Conservation (phyloP, 176 grass and related monocot genomes). For the Areca catechu region DNA sequence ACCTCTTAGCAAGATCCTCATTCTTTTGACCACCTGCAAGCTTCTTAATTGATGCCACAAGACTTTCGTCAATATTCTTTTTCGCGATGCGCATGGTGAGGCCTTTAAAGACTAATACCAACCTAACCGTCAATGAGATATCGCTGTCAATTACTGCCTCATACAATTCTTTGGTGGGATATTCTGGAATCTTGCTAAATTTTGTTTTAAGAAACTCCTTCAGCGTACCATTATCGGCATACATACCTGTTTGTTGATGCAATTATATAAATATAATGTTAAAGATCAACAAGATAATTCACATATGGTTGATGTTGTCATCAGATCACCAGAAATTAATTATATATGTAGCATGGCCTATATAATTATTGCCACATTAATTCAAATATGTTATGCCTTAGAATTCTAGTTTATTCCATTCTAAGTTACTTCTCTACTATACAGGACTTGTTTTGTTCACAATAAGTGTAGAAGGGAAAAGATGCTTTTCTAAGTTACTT, state of each 20-base stretch:
- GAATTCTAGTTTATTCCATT: too few relatives aligned
- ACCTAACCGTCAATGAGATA: constrained; percentile 18
- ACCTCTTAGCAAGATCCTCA: constrained; percentile 20
- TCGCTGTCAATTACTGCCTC: constrained; percentile 28
- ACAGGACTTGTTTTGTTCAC: too few relatives aligned
- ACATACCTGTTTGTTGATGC: constrained; percentile 20
- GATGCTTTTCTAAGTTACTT: too few relatives aligned
- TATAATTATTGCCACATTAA: too few relatives aligned
- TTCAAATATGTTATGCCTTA: too few relatives aligned
- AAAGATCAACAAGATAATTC: too few relatives aligned
- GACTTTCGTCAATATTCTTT: constrained; percentile 22
- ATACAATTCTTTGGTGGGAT: constrained; percentile 23
- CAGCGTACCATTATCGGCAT: constrained; percentile 14
- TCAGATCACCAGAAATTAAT: too few relatives aligned
- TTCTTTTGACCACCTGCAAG: constrained; percentile 19
- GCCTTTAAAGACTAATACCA: constrained; percentile 24
- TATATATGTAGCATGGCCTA: too few relatives aligned
- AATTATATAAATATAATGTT: too few relatives aligned
- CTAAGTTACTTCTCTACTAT: too few relatives aligned
- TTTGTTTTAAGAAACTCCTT: constrained; percentile 30
- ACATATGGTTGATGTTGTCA: too few relatives aligned
- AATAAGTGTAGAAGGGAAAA: too few relatives aligned
- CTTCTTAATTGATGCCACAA: constrained; percentile 17
- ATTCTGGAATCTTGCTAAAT: constrained; percentile 14
- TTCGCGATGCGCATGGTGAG: constrained; percentile 24